These are phyloP conservation scores for Didymella glomerata DNA, from an alignment of 2,329 filamentous ascomycete genomes.

Conservation along the genomic window DNA sequence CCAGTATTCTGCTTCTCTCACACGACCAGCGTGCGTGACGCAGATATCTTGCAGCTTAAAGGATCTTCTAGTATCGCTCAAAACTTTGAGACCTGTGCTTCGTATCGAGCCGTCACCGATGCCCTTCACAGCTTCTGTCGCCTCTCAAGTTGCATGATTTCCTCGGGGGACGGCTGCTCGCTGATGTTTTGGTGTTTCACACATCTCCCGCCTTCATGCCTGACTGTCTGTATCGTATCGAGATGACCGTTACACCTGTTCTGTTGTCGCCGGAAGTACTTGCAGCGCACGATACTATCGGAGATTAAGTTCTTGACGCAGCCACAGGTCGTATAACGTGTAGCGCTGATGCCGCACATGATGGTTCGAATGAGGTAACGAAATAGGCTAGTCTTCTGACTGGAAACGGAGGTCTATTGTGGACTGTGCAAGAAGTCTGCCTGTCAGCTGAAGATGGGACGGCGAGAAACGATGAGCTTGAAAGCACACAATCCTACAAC, in stretches of 20 bases:
- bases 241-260: constrained; percentile 13
- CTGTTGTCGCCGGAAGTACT: background rate
- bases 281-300: constrained; percentile 13
- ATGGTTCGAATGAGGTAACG: background rate
- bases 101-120: background rate
- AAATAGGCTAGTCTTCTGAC: background rate
- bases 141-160: background rate
- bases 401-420: background rate
- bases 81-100: background rate
- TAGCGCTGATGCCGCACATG: constrained; percentile 20
- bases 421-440: background rate
- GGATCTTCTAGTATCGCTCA: background rate
- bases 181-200: constrained; percentile 2
- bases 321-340: constrained; percentile 10
- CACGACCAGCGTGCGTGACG: background rate
- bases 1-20: background rate
- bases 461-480: background rate
- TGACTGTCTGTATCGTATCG: constrained; percentile 1
- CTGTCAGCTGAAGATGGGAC: background rate
- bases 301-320: constrained; percentile 11
- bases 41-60: background rate
- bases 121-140: background rate
- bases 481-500: background rate
- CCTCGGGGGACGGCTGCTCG: constrained; percentile 3
- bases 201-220: constrained; percentile 8